Conservation (phyloP, 345 rosid genomes). For the Luvunga scandens region DNA sequence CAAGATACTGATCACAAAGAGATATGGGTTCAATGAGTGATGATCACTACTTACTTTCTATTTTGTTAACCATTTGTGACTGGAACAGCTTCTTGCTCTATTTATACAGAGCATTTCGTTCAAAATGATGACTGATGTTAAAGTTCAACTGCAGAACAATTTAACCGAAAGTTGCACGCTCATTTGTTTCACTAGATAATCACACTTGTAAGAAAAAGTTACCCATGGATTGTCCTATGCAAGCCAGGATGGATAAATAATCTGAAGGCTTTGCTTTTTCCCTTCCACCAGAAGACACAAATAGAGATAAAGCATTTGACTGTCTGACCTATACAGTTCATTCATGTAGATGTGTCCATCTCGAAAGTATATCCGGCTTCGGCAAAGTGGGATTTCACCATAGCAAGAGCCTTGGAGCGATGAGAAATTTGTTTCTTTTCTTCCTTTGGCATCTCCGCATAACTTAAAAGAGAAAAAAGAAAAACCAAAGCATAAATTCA, state of each 20-base stretch:
- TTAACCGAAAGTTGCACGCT: not conserved
- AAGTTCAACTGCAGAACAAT: not conserved
- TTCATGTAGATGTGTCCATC: constrained; percentile 26
- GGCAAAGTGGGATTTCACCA: constrained; percentile 68
- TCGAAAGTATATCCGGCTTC: constrained; percentile 62
- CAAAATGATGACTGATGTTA: not conserved
- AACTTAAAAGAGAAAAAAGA: constrained; percentile 39
- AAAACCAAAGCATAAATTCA: constrained; percentile 8
- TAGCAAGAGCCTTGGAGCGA: constrained; percentile 69
- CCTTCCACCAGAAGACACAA: not conserved
- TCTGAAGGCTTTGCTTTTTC: not conserved
- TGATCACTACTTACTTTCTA: not conserved
- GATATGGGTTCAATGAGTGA: not conserved
- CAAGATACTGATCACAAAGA: not conserved
- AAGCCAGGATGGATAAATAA: not conserved
- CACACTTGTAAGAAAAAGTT: not conserved
- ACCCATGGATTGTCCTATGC: not conserved
- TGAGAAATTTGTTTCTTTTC: constrained; percentile 94
- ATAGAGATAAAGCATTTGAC: not conserved
- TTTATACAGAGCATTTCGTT: not conserved
- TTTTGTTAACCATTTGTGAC: not conserved
- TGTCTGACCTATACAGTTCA: constrained; percentile 1
- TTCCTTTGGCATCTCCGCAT: constrained; percentile 89
- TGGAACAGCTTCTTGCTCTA: not conserved
- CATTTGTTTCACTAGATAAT: not conserved